Evolutionary conservation across 257 asterid species (phyloP), one percentile per base, ranked within the genome.

Genomic region (Schizonepeta tenuifolia): DNA sequence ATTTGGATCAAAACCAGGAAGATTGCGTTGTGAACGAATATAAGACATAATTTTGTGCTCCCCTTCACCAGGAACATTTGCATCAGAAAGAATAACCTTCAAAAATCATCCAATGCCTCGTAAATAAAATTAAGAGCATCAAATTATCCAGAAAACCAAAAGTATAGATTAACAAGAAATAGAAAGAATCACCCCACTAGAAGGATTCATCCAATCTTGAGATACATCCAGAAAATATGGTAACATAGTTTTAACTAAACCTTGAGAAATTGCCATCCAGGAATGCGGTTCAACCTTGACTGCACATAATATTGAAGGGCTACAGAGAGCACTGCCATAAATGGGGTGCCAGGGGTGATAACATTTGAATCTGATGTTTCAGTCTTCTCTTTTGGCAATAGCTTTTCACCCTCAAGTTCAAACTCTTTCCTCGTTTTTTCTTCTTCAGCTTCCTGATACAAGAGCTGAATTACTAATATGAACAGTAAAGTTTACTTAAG

Each of bases 51-150:
- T 80, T 76, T 94, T 94, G 90, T 94, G 99, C 86, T 94, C 99
- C 41, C 98, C 98, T 87, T 94, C 99, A 15, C 99, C 98, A 81
- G 99, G 97, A 81, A 91, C 97, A 79, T 91, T 94, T 71, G 99
- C 86, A 83, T 91, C 99, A 67, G 99, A 94, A 59, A 94, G 95
- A 75, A 91, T 87, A 80, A 94, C 98, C 99, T 94, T 86, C 85
- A 83, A 83, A 83, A 81, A 87, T 73, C 83, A 87, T 78, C 87
- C 89, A 86, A 82, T 82, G 86, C 83, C 77, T 82, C 80, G 74
- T 82, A 78, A 81, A 80, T 78, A 87, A 24, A 81, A 73, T 77
- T 64, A 78, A 79, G 81, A 77, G 77, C 70, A 72, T 67, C 40
- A 74, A 73, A 65, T 77, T 58, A 78, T 77, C 84, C 85, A 73